phyloP scores from a whole-genome alignment of 345 rosid species.

The Eucalyptus caleyi region DNA sequence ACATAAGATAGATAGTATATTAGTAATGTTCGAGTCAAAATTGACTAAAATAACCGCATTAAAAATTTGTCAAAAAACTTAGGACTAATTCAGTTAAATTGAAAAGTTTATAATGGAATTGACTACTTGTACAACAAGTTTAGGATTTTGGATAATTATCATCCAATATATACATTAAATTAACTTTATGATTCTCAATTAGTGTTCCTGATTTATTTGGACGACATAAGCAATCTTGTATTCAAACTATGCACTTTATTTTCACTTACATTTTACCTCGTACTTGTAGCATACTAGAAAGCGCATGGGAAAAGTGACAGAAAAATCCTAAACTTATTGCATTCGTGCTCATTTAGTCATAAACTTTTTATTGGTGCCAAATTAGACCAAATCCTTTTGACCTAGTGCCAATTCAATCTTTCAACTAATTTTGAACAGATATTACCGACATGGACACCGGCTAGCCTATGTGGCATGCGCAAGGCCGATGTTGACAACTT shows the following conservation, averaged over 20 bases:
- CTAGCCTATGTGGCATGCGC: not conserved
- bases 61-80: not conserved
- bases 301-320: not conserved
- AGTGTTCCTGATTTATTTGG: not conserved
- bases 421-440: not conserved
- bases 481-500: not conserved
- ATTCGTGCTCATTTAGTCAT: too few species aligned
- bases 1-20: not conserved
- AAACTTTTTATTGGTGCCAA: too few species aligned
- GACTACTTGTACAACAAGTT: not conserved
- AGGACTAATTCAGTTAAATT: not conserved
- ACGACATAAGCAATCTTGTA: not conserved
- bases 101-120: not conserved
- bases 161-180: not conserved
- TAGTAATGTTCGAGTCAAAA: fast-evolving
- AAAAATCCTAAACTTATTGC: too few species aligned
- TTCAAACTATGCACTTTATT: not conserved
- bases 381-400: too few species aligned
- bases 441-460: fast-evolving
- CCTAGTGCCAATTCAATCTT: too few species aligned
- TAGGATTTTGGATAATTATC: not conserved
- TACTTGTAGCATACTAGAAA: not conserved
- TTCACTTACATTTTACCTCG: not conserved
- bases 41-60: not conserved
- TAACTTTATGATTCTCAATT: not conserved